These are phyloP conservation scores for Aaosphaeria pasadenensis DNA, from an alignment of 2,329 filamentous ascomycete genomes.

Conservation along the genomic window DNA sequence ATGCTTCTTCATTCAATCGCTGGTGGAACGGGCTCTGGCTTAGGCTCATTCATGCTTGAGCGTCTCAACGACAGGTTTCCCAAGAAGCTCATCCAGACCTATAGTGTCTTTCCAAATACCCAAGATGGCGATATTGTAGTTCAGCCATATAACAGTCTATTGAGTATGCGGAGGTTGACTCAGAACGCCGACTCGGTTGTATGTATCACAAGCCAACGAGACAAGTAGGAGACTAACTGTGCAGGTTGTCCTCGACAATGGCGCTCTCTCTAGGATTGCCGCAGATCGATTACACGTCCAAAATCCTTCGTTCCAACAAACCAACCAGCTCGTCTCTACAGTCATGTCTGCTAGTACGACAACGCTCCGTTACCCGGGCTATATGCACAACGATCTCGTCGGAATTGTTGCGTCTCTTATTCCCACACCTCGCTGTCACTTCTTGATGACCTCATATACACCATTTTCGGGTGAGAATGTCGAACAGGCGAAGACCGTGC, in stretches of 20 bases:
- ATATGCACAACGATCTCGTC: slow-evolving; percentile 99
- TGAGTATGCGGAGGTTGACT: slow-evolving; percentile 85
- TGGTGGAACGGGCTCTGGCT: slow-evolving; percentile 91
- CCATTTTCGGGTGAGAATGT: slow-evolving; percentile 96
- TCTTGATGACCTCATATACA: slow-evolving; percentile 97
- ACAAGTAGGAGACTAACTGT: slow-evolving; percentile 14
- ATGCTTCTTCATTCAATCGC: slow-evolving; percentile 99
- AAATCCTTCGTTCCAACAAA: slow-evolving; percentile 94
- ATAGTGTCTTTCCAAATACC: slow-evolving; percentile 96
- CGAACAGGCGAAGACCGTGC: slow-evolving; percentile 93
- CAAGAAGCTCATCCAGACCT: slow-evolving; percentile 98
- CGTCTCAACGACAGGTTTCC: slow-evolving; percentile 95
- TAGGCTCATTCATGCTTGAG: slow-evolving; percentile 93
- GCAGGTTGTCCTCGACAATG: slow-evolving; percentile 86
- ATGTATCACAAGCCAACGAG: slow-evolving; percentile 20
- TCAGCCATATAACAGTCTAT: slow-evolving; percentile 94
- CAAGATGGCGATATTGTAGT: slow-evolving; percentile 91
- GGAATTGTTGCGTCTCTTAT: slow-evolving; percentile 95
- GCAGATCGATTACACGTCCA: slow-evolving; percentile 93
- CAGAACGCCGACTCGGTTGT: slow-evolving; percentile 96
- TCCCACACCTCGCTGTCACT: slow-evolving; percentile 93
- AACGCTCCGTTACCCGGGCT: slow-evolving; percentile 92
- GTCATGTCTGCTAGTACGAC: slow-evolving; percentile 99
- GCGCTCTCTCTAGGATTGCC: slow-evolving; percentile 87
- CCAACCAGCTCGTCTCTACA: slow-evolving; percentile 89